Evolutionary conservation across 192 early-diverging fungal genomes (phyloP).

Genomic region (Coemansia sp.): DNA sequence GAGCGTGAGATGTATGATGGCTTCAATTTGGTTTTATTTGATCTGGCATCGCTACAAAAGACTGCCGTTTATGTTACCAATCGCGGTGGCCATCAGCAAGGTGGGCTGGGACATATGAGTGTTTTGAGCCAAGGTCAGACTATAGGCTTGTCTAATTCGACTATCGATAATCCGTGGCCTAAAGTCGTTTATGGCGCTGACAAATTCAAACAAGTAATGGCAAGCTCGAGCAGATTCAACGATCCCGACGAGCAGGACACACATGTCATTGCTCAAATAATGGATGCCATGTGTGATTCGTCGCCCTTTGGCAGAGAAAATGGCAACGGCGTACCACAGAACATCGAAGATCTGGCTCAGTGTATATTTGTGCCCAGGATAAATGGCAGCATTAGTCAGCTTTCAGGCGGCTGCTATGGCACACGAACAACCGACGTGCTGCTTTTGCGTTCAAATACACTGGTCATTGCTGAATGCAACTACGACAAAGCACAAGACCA

Average conservation of each 20-base stretch:
- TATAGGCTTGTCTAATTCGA: conserved; percentile 38
- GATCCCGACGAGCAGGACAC: conserved; percentile 8
- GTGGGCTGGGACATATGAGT: not conserved
- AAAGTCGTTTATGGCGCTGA: conserved; percentile 25
- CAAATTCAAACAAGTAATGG: conserved; percentile 1
- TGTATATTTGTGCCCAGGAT: conserved; percentile 37
- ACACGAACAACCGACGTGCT: conserved; percentile 40
- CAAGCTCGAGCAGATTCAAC: no score
- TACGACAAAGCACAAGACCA: conserved; percentile 1
- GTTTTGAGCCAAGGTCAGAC: conserved; percentile 1
- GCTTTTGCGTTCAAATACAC: conserved; percentile 13
- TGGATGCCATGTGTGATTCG: conserved; percentile 20
- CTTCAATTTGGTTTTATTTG: conserved; percentile 46
- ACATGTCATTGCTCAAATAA: conserved; percentile 3
- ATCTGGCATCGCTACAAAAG: conserved; percentile 5
- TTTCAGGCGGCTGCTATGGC: conserved; percentile 14
- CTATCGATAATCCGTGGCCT: conserved; percentile 30
- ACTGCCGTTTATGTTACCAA: conserved; percentile 5
- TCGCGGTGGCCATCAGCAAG: not conserved
- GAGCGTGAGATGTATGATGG: conserved; percentile 40
- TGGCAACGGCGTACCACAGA: conserved; percentile 3
- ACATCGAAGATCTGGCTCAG: conserved; percentile 22
- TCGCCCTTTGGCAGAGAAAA: conserved; percentile 3
- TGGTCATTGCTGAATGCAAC: conserved; percentile 26
- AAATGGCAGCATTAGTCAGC: not conserved